Conservation (phyloP, 1,284 basidiomycete species). For the Leccinum solheimii region DNA sequence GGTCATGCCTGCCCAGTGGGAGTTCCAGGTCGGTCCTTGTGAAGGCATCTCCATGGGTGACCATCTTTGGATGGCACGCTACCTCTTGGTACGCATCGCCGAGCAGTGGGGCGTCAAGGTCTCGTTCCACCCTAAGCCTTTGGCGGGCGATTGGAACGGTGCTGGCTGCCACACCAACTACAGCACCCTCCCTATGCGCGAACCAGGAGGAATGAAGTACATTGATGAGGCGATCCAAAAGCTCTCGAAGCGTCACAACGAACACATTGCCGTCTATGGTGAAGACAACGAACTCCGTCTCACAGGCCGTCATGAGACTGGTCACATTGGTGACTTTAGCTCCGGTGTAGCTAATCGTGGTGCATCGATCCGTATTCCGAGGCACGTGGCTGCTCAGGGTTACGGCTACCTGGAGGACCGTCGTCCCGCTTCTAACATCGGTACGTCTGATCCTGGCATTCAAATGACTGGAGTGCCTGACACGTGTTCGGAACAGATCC, state of each 20-base stretch:
- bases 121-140: conserved; percentile 99
- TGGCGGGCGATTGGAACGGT: conserved; percentile 99
- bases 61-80: conserved; percentile 97
- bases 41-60: conserved; percentile 98
- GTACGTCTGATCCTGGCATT: conserved; percentile 47
- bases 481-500: conserved; percentile 56
- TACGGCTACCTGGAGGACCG: conserved; percentile 97
- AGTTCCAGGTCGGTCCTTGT: conserved; percentile 99
- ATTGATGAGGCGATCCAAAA: conserved; percentile 96
- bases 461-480: conserved; percentile 7
- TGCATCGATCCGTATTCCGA: conserved; percentile 92
- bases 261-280: conserved; percentile 97
- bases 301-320: conserved; percentile 96
- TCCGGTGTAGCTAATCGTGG: conserved; percentile 98
- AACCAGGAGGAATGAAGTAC: conserved; percentile 89
- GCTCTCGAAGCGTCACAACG: conserved; percentile 77
- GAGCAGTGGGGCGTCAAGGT: conserved; percentile 99
- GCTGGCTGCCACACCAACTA: conserved; percentile 97
- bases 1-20: conserved; percentile 99
- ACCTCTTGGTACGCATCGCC: conserved; percentile 89
- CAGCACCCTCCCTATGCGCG: conserved; percentile 90
- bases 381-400: conserved; percentile 90
- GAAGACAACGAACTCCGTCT: conserved; percentile 95
- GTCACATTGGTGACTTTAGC: conserved; percentile 90
- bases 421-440: conserved; percentile 97